Evolutionary conservation across 352 stramenopile genomes (phyloP).

Genomic region (Phytophthora agathidicida): DNA sequence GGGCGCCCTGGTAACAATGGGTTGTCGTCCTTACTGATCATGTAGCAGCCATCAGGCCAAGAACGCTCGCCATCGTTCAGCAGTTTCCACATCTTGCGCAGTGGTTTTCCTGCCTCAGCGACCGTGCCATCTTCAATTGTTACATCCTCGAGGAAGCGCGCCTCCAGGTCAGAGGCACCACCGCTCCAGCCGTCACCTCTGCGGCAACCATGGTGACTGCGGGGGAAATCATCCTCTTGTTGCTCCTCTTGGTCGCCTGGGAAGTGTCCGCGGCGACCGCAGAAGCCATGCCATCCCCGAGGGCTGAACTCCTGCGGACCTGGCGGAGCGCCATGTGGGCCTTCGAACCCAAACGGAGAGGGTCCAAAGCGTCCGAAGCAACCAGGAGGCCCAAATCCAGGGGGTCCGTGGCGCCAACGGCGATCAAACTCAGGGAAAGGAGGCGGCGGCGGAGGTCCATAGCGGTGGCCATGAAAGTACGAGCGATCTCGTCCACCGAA

Average conservation of each 20-base stretch:
- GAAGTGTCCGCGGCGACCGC: slow-evolving; percentile 12
- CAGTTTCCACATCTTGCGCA: slow-evolving; percentile 83
- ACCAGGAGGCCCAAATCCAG: slow-evolving; percentile 9
- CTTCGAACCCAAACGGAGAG: slow-evolving; percentile 10
- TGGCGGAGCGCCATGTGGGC: slow-evolving; percentile 1
- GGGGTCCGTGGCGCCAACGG: slow-evolving; percentile 4
- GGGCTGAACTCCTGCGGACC: slow-evolving; percentile 14
- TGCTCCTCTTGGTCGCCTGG: slow-evolving; percentile 12
- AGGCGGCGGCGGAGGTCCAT: not conserved
- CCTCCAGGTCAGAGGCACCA: slow-evolving; percentile 34
- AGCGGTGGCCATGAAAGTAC: not conserved
- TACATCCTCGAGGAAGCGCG: slow-evolving; percentile 78
- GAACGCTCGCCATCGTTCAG: slow-evolving; percentile 60
- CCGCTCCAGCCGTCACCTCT: slow-evolving; percentile 16
- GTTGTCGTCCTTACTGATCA: slow-evolving; percentile 45
- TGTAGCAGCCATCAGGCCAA: slow-evolving; percentile 62
- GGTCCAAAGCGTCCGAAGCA: slow-evolving; percentile 13
- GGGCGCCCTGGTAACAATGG: slow-evolving; percentile 38
- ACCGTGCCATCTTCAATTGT: slow-evolving; percentile 79
- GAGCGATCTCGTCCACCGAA: slow-evolving; percentile 1
- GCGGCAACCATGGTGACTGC: slow-evolving; percentile 11
- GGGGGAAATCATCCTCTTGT: not conserved
- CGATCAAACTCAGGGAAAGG: slow-evolving; percentile 4
- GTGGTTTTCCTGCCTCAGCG: slow-evolving; percentile 44
- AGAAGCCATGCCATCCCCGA: slow-evolving; percentile 10